Percentiles rank a stretch among this genome's conserved stretches.
Evolutionary conservation across 179 eudicot genomes (phyloP).

Genomic region (Silene noctiflora): DNA sequence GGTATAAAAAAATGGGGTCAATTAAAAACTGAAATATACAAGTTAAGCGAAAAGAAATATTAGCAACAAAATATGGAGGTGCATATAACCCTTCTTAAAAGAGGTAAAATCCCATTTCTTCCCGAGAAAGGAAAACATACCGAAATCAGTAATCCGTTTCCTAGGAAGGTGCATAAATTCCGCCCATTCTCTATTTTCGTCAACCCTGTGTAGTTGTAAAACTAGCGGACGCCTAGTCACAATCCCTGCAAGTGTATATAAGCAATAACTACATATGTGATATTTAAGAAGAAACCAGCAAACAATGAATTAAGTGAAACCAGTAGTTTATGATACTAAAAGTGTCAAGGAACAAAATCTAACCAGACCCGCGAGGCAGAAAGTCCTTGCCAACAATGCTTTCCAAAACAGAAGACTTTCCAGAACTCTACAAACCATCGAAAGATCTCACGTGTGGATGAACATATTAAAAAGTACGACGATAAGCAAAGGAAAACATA

Average conservation of each 20-base stretch:
- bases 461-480: neutral
- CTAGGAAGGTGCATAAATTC: constrained; percentile 88
- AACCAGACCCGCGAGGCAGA: constrained; percentile 99
- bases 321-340: neutral
- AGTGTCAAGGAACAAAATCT: constrained; percentile 11
- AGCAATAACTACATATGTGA: neutral
- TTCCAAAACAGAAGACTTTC: constrained; percentile 93
- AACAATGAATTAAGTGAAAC: neutral
- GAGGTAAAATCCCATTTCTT: neutral
- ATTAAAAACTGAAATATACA: too few species aligned
- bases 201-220: constrained; percentile 81
- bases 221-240: constrained; percentile 97
- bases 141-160: constrained; percentile 75
- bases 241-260: constrained; percentile 49
- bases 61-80: neutral
- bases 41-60: neutral
- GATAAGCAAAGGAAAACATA: neutral
- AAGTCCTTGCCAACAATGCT: constrained; percentile 96
- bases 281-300: neutral
- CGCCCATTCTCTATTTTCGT: constrained; percentile 87
- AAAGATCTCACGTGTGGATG: constrained; percentile 2
- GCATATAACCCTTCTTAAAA: neutral
- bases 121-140: constrained; percentile 35
- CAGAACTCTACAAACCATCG: constrained; percentile 71
- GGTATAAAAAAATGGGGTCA: neutral